A percentile compares a stretch with the other conserved stretches of the same genome.
These are phyloP conservation scores for Starmerella khaoyaiensis DNA, from an alignment of 805 yeast species.

Conservation along the genomic window DNA sequence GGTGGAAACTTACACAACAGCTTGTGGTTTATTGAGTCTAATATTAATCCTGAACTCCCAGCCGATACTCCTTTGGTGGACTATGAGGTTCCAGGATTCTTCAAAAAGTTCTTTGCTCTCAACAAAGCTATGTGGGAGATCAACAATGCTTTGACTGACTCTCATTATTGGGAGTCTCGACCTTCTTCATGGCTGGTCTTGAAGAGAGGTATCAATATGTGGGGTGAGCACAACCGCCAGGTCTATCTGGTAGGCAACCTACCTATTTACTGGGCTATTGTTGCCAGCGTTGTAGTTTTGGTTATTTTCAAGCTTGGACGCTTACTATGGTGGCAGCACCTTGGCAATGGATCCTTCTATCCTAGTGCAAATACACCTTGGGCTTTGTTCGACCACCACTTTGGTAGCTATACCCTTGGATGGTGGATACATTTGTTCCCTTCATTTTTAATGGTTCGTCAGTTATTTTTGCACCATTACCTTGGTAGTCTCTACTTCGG, in stretches of 20 bases:
- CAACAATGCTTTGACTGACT: conserved; percentile 36
- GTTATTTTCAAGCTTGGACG: conserved; percentile 23
- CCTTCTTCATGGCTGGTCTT: conserved; percentile 54
- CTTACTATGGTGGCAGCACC: conserved; percentile 32
- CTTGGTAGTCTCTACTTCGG: conserved; percentile 87
- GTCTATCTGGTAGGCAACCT: conserved; percentile 56
- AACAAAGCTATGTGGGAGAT: conserved; percentile 44
- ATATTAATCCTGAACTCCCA: conserved; percentile 40
- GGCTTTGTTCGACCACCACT: conserved; percentile 27
- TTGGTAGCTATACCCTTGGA: conserved; percentile 39
- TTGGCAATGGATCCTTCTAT: conserved; percentile 1
- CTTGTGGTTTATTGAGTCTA: conserved; percentile 61
- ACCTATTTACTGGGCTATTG: conserved; percentile 40
- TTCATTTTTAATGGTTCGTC: conserved; percentile 73
- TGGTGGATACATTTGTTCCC: conserved; percentile 50
- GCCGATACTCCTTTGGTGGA: conserved; percentile 27
- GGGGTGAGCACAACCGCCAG: conserved; percentile 33
- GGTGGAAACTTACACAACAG: conserved; percentile 57
- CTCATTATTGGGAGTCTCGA: conserved; percentile 40
- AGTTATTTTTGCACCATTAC: conserved; percentile 85
- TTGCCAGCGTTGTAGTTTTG: conserved; percentile 26
- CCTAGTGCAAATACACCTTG: conserved; percentile 21
- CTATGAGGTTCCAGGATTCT: conserved; percentile 33
- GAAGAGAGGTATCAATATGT: conserved; percentile 47
- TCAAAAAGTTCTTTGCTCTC: conserved; percentile 41